phyloP scores from a whole-genome alignment of 1,139 yeast species.

The Yamadazyma buinensis region DNA sequence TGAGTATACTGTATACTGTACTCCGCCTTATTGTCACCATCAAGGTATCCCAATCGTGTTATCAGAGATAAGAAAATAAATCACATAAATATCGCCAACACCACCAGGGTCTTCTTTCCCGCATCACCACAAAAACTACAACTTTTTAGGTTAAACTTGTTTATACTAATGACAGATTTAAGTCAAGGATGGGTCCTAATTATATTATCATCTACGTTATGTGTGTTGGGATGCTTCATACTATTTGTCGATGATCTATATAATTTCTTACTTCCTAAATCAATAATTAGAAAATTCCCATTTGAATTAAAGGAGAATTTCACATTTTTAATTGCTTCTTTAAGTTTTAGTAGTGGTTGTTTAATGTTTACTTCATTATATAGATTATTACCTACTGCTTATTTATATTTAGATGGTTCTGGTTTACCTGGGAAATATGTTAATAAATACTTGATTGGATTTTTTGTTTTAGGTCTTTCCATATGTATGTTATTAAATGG shows the following conservation, averaged over 20 bases:
- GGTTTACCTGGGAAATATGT: background rate
- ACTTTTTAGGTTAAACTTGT: background rate
- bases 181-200: slow-evolving; percentile 57
- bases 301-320: slow-evolving; percentile 60
- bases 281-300: slow-evolving; percentile 37
- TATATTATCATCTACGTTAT: slow-evolving; percentile 51
- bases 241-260: slow-evolving; percentile 51
- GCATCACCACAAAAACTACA: too few relatives aligned
- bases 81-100: too few relatives aligned
- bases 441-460: slow-evolving; percentile 37
- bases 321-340: slow-evolving; percentile 57
- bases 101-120: background rate
- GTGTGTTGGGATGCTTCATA: slow-evolving; percentile 55
- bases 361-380: slow-evolving; percentile 72
- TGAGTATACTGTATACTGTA: too few relatives aligned
- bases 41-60: too few relatives aligned
- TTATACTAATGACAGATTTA: slow-evolving; percentile 1
- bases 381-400: slow-evolving; percentile 68
- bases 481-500: slow-evolving; percentile 59
- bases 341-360: slow-evolving; percentile 76
- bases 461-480: slow-evolving; percentile 56
- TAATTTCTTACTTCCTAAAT: slow-evolving; percentile 33
- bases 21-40: too few relatives aligned
- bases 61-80: too few relatives aligned
- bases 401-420: slow-evolving; percentile 22